phyloP scores from a whole-genome alignment of 805 yeast species.

The Ogataea paraovalis region DNA sequence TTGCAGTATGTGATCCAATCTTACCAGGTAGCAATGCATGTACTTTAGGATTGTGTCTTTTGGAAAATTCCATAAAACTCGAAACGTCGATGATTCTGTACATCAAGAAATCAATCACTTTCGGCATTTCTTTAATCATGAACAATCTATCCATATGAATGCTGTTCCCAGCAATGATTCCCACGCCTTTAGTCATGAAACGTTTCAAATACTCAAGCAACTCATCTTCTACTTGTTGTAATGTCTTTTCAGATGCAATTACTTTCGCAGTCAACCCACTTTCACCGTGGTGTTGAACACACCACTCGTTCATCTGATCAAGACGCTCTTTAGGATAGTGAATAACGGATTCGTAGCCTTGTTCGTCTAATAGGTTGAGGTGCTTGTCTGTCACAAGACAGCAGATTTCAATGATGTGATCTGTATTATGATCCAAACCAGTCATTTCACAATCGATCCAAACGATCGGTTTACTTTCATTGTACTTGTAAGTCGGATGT shows the following conservation, averaged over 20 bases:
- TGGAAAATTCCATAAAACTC: conserved; percentile 74
- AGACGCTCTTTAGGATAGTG: conserved; percentile 59
- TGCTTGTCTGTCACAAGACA: conserved; percentile 85
- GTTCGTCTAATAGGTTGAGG: conserved; percentile 61
- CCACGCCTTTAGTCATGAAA: conserved; percentile 52
- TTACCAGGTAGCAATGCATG: conserved; percentile 59
- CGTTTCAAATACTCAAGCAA: conserved; percentile 56
- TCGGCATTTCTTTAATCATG: conserved; percentile 79
- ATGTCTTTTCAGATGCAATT: conserved; percentile 47
- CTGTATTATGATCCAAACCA: conserved; percentile 77
- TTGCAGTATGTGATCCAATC: conserved; percentile 76
- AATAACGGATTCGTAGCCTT: conserved; percentile 78
- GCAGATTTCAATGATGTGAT: conserved; percentile 86
- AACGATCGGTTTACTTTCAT: conserved; percentile 45
- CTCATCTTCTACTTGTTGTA: conserved; percentile 60
- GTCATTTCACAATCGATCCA: conserved; percentile 99
- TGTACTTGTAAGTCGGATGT: conserved; percentile 10
- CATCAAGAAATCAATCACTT: conserved; percentile 51
- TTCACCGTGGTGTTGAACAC: conserved; percentile 71
- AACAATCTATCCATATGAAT: conserved; percentile 89
- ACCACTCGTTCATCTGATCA: conserved; percentile 85
- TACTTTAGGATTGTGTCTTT: conserved; percentile 68
- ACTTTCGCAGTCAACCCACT: conserved; percentile 77
- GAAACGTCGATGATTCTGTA: conserved; percentile 90
- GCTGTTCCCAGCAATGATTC: conserved; percentile 85